Percentiles rank a stretch among this genome's conserved stretches.
Conservation (phyloP, 306 rosid species). For the Malus asiatica region DNA sequence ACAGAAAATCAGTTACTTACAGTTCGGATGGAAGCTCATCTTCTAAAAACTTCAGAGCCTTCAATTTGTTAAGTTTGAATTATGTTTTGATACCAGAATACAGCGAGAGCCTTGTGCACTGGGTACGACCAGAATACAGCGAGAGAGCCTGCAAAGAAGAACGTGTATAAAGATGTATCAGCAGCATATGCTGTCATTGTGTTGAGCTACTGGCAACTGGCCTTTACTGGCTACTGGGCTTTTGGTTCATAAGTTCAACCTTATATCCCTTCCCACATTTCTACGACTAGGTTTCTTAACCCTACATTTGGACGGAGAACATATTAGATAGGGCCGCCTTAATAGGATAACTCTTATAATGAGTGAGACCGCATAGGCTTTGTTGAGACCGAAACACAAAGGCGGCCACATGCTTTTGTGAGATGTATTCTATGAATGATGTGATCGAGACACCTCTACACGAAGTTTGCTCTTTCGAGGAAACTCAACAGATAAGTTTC, state of each 20-base stretch:
- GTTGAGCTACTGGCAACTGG: constrained; percentile 59
- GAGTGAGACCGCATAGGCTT: too few relatives aligned
- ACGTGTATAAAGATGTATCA: constrained; percentile 61
- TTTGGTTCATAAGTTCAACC: constrained; percentile 71
- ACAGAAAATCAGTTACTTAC: constrained; percentile 47
- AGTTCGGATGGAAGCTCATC: constrained; percentile 53
- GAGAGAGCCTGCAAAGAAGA: constrained; percentile 60
- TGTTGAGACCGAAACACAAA: too few relatives aligned
- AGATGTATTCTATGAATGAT: too few relatives aligned
- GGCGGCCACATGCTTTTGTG: too few relatives aligned
- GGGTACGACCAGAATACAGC: constrained; percentile 66
- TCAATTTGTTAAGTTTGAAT: neutral
- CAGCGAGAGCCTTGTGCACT: too few relatives aligned
- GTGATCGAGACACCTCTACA: too few relatives aligned
- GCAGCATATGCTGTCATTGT: constrained; percentile 57
- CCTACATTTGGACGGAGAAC: too few relatives aligned
- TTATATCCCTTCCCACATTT: constrained; percentile 5
- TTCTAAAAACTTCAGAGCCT: constrained; percentile 49
- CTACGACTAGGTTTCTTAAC: too few relatives aligned
- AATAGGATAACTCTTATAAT: too few relatives aligned
- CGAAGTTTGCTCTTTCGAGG: too few relatives aligned
- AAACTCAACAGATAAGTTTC: too few relatives aligned
- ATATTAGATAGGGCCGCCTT: too few relatives aligned
- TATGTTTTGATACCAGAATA: constrained; percentile 32
- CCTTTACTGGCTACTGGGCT: constrained; percentile 66